Evolutionary conservation across 768 basidiomycete genomes (phyloP).

Genomic region (Naganishia randhawae): DNA sequence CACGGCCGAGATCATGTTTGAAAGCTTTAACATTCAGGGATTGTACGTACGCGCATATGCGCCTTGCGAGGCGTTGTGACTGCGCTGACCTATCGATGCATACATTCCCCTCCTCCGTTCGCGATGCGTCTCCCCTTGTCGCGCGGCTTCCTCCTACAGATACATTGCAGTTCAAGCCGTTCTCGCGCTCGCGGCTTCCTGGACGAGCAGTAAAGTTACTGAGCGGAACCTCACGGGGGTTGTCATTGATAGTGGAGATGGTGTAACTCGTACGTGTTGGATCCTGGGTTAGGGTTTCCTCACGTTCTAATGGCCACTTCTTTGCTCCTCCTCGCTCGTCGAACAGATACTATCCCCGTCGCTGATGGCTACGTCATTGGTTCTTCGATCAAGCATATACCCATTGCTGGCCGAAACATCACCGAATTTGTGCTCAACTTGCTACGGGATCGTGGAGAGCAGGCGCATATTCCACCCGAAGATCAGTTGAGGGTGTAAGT

Average conservation of each 20-base stretch:
- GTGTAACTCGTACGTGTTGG: conserved; percentile 70
- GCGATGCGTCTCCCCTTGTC: neutral
- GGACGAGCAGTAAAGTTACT: conserved; percentile 83
- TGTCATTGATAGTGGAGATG: conserved; percentile 97
- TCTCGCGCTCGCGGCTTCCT: conserved; percentile 93
- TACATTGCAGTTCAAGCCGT: conserved; percentile 99
- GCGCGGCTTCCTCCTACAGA: conserved; percentile 25
- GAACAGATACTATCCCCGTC: conserved; percentile 67
- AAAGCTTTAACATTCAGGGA: conserved; percentile 98
- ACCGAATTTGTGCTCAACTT: conserved; percentile 92
- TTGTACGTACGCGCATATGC: too few relatives aligned
- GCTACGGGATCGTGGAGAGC: conserved; percentile 91
- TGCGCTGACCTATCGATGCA: neutral
- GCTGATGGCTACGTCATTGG: conserved; percentile 99
- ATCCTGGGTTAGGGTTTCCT: too few relatives aligned
- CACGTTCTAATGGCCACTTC: neutral
- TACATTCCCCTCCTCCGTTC: too few relatives aligned
- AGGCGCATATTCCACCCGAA: conserved; percentile 82
- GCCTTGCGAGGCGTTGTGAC: too few relatives aligned
- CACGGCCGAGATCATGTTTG: conserved; percentile 99
- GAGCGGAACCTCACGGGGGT: conserved; percentile 94
- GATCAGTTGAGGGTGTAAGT: conserved; percentile 74
- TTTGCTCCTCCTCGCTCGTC: neutral
- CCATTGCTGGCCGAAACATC: conserved; percentile 96
- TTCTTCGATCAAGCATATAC: conserved; percentile 97